A percentile compares a stretch with the other conserved stretches of the same genome.
Evolutionary conservation across 2,329 filamentous ascomycete species (phyloP).

Genomic region (Metarhizium robertsii): DNA sequence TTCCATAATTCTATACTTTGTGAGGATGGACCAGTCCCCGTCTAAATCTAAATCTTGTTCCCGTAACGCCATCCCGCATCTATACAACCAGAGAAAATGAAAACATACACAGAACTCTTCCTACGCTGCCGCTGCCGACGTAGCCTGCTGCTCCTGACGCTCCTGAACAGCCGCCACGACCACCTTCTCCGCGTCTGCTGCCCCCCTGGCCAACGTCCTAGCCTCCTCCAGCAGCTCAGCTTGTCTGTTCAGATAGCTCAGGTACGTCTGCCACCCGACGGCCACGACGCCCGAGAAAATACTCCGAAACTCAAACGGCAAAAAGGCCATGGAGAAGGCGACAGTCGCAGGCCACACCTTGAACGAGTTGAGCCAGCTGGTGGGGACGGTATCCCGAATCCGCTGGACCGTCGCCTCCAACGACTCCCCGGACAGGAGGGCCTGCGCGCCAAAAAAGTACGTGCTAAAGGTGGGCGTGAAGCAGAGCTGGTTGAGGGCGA

Average conservation of each 20-base stretch:
- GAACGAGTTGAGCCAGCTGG: constrained; percentile 66
- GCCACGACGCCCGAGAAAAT: constrained; percentile 73
- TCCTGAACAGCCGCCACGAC: not conserved
- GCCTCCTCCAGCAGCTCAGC: constrained; percentile 41
- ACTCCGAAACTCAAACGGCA: constrained; percentile 69
- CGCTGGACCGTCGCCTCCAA: constrained; percentile 57
- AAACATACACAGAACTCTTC: not conserved
- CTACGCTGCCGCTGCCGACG: not conserved
- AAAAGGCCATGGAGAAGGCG: constrained; percentile 77
- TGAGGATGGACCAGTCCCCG: too few species aligned
- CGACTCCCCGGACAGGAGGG: constrained; percentile 60
- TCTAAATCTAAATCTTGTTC: not conserved
- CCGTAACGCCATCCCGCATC: not conserved
- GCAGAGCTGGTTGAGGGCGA: constrained; percentile 66
- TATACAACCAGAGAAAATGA: not conserved
- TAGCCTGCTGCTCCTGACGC: not conserved
- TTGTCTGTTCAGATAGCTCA: constrained; percentile 68
- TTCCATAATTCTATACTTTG: too few species aligned
- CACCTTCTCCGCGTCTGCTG: not conserved
- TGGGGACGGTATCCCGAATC: constrained; percentile 65
- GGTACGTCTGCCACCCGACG: constrained; percentile 87
- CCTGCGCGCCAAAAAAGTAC: constrained; percentile 77
- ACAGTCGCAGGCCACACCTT: constrained; percentile 87
- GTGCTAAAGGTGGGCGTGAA: constrained; percentile 80
- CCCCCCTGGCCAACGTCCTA: not conserved